Evolutionary conservation across 2,329 filamentous ascomycete genomes (phyloP), one percentile per base, ranked within the genome.

Genomic region (Scolecobasidium constrictum): DNA sequence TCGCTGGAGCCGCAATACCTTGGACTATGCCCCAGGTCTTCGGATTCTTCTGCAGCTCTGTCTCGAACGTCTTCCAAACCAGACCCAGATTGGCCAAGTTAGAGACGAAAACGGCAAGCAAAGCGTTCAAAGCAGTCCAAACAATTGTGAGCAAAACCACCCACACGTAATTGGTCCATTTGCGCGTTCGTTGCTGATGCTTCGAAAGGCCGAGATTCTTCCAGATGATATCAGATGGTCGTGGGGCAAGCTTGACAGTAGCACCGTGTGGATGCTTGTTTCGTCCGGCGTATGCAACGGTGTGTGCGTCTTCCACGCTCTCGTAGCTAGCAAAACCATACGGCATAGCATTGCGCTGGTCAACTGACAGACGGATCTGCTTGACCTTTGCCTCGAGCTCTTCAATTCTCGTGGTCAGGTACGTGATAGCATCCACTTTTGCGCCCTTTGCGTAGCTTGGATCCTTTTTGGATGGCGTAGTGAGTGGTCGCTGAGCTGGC

Each of bases 281-380:
- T 46, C 83, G 83, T 17, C 83, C 77, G 7, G 80, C 75, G 62
- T 83, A 94, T 9, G 88, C 92, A 48, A 94, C 87, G 16, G 76
- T 77, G 56, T 98, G 92, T 0, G 92, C 86, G 52, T 94, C 85
- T 45, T 80, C 73, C 43, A 98, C 93, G 34, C 81, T 81, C 34
- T 90, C 79, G 64, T 92, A 98, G 53, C 86, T 95, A 6, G 90
- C 88, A 58, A 98, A 98, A 0, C 92, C 92, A 56, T 88, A 98
- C 0, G 86, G 73, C 73, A 94, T 83, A 13, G 88, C 82, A 57
- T 90, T 86, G 39, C 88, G 79, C 59, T 81, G 86, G 62, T 96
- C 90, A 5, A 98, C 79, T 1, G 78, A 79, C 31, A 78, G 73
- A 11, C 92, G 78, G 1, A 88, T 83, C 48, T 92, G 78, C 56